phyloP scores from a whole-genome alignment of 352 stramenopile species.

The Saprolegnia diclina region DNA sequence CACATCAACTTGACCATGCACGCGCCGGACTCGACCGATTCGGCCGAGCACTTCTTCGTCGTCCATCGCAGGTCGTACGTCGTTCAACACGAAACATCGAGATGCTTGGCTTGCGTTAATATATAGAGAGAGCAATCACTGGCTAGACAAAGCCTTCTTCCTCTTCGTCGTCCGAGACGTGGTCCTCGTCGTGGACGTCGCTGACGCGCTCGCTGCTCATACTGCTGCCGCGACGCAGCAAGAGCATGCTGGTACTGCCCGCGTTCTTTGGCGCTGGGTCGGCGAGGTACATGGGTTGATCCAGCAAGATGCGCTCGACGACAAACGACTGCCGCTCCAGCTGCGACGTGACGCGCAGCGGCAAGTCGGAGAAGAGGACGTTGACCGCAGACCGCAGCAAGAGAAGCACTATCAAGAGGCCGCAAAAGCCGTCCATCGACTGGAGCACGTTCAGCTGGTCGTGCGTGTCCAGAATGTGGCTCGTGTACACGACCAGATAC shows the following conservation, averaged over 20 bases:
- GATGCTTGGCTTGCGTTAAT: not conserved
- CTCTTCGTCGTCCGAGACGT: constrained; percentile 16
- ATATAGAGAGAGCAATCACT: not conserved
- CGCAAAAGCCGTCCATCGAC: constrained; percentile 74
- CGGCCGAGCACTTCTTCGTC: too few species aligned
- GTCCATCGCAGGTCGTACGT: too few species aligned
- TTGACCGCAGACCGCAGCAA: constrained; percentile 77
- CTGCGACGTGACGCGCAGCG: constrained; percentile 66
- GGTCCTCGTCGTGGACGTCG: constrained; percentile 5
- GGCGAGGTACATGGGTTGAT: constrained; percentile 9
- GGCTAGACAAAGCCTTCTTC: constrained; percentile 26
- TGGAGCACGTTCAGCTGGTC: constrained; percentile 63
- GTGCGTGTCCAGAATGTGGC: constrained; percentile 7
- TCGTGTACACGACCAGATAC: constrained; percentile 89
- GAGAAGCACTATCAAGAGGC: constrained; percentile 74
- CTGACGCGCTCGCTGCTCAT: not conserved
- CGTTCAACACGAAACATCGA: not conserved
- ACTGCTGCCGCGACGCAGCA: constrained; percentile 4
- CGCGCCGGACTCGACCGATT: too few species aligned
- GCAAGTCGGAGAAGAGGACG: constrained; percentile 66
- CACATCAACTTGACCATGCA: not conserved
- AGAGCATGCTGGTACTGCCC: not conserved
- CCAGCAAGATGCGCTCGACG: constrained; percentile 21
- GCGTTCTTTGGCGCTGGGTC: not conserved
- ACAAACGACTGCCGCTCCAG: constrained; percentile 66